These are phyloP conservation scores for Phytophthora constricta DNA, from an alignment of 352 stramenopile genomes.

Conservation along the genomic window DNA sequence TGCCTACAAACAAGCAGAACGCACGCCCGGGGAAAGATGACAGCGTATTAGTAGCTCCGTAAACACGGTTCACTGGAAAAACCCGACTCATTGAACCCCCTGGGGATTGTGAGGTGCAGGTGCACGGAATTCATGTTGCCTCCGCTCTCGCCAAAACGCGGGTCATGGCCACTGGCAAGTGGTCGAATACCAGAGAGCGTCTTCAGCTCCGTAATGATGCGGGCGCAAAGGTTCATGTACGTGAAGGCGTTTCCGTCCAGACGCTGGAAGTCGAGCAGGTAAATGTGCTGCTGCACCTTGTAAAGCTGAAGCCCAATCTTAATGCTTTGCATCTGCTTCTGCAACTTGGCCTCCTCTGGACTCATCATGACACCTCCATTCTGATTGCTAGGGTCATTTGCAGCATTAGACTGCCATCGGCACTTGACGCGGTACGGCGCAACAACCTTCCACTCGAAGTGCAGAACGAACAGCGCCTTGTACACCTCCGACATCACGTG, in stretches of 20 bases:
- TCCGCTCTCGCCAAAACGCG: constrained; percentile 55
- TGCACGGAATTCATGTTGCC: constrained; percentile 59
- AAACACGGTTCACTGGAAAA: constrained; percentile 12
- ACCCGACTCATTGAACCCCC: constrained; percentile 20
- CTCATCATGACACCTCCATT: constrained; percentile 28
- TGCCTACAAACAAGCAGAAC: constrained; percentile 30
- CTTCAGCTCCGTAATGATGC: constrained; percentile 99
- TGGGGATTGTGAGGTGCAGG: constrained; percentile 54
- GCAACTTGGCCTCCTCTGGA: constrained; percentile 34
- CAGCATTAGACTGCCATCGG: constrained; percentile 89
- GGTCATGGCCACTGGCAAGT: constrained; percentile 54
- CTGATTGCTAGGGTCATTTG: constrained; percentile 26
- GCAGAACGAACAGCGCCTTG: constrained; percentile 96
- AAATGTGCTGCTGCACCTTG: constrained; percentile 99
- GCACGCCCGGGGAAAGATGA: constrained; percentile 12
- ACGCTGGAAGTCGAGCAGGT: constrained; percentile 98
- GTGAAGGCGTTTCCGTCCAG: constrained; percentile 97
- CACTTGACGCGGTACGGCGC: constrained; percentile 98
- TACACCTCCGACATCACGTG: constrained; percentile 99
- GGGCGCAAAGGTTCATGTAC: constrained; percentile 99
- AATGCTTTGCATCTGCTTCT: constrained; percentile 74
- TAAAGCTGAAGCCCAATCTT: constrained; percentile 97
- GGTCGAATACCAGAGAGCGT: constrained; percentile 88
- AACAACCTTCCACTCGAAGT: constrained; percentile 97
- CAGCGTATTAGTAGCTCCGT: constrained; percentile 18